Base-by-base conservation (phyloP, 2,329 filamentous ascomycete species). In the Bertia moriformis region DNA sequence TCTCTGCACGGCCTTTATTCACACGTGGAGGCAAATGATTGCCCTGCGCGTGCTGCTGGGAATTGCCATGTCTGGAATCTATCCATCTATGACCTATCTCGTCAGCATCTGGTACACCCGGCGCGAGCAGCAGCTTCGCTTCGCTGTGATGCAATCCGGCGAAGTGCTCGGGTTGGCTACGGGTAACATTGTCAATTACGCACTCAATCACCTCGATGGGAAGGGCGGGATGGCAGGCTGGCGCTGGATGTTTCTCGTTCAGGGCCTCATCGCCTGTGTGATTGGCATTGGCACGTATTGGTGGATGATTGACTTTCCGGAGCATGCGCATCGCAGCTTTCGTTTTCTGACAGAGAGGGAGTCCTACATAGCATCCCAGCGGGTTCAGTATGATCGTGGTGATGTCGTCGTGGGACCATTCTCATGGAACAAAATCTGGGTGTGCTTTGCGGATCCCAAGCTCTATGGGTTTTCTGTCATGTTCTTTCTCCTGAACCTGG, bases 251-350 rank as follows among this genome's bases (percentile, higher is more conserved):
- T 83, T 75, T 45, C 52, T 81, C 1, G 71, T 82, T 0, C 76
- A 82, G 47, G 77, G 78, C 0, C 48, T 71, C 7, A 72, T 82
- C 45, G 67, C 77, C 3, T 65, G 66, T 42, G 54, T 73, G 17
- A 56, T 83, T 15, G 76, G 76, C 3, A 47, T 78, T 19, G 42
- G 66, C 12, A 79, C 76, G 0, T 81, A 75, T 48, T 78, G 74
- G 64, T 82, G 77, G 77, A 80, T 83, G 58, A 63, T 81, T 32
- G 75, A 81, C 48, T 82, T 83, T 44, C 77, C 77, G 0, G 77
- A 82, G 46, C 62, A 73, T 18, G 63, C 72, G 1, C 61, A 72
- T 39, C 56, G 56, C 12, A 75, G 69, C 38, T 68, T 73, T 45
- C 60, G 52, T 46, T 83, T 82, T 49, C 60, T 82, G 17, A 66